These are phyloP conservation scores for Botryotinia globosa DNA, from an alignment of 2,329 filamentous ascomycete species.

Conservation along the genomic window DNA sequence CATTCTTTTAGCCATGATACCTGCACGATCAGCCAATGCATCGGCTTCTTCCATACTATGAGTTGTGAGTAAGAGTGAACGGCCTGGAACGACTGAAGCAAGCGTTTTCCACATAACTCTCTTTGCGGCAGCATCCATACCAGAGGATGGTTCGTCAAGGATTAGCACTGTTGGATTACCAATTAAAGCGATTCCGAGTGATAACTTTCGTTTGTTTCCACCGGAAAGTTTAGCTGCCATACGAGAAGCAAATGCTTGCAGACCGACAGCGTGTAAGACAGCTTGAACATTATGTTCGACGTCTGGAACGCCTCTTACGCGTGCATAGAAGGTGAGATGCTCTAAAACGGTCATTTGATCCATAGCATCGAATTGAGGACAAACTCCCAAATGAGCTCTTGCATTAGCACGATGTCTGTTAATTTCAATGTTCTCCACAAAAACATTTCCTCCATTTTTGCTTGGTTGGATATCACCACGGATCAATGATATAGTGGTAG, in stretches of 20 bases:
- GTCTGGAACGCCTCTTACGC: slow-evolving; percentile 73
- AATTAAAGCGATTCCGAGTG: slow-evolving; percentile 85
- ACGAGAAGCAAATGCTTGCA: slow-evolving; percentile 65
- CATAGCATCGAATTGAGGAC: slow-evolving; percentile 83
- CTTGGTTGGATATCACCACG: slow-evolving; percentile 79
- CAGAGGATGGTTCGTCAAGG: slow-evolving; percentile 84
- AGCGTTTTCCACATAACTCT: slow-evolving; percentile 91
- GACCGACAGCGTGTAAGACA: slow-evolving; percentile 76
- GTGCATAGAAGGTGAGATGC: slow-evolving; percentile 84
- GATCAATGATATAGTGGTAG: slow-evolving; percentile 83
- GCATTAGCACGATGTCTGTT: slow-evolving; percentile 69
- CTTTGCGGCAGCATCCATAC: slow-evolving; percentile 88
- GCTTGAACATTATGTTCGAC: slow-evolving; percentile 74
- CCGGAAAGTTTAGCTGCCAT: slow-evolving; percentile 80
- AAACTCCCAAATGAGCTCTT: slow-evolving; percentile 79
- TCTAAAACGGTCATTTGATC: slow-evolving; percentile 88
- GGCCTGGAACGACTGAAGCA: slow-evolving; percentile 66
- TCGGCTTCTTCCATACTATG: slow-evolving; percentile 97
- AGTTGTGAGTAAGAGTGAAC: slow-evolving; percentile 84
- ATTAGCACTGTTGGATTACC: slow-evolving; percentile 85
- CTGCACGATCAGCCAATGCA: slow-evolving; percentile 76
- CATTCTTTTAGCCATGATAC: slow-evolving; percentile 84
- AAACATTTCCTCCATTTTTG: slow-evolving; percentile 69
- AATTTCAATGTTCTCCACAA: slow-evolving; percentile 76
- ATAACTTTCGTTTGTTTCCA: slow-evolving; percentile 91